Conservation (phyloP, 208 protist genomes). For the Paratrypanosoma confusum region DNA sequence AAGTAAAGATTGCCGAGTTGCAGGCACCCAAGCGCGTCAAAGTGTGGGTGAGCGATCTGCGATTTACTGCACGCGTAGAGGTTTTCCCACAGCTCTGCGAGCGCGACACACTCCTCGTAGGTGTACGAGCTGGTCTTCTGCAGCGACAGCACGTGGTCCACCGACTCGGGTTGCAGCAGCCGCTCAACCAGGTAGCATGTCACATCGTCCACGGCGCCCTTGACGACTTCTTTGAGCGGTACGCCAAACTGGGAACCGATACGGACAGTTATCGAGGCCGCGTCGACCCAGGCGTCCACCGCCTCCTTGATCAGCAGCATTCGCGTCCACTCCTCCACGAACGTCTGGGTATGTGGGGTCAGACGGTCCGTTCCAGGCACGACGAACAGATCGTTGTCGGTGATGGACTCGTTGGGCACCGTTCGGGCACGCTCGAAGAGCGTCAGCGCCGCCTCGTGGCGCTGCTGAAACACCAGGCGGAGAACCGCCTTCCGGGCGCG, state of each 20-base stretch:
- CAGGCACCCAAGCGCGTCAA: slow-evolving; percentile 41
- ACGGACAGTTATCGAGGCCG: slow-evolving; percentile 26
- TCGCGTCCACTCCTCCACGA: slow-evolving; percentile 73
- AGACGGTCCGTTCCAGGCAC: slow-evolving; percentile 63
- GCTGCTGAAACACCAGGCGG: slow-evolving; percentile 71
- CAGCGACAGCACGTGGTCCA: slow-evolving; percentile 26
- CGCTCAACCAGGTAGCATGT: slow-evolving; percentile 46
- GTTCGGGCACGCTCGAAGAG: slow-evolving; percentile 55
- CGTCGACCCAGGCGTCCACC: slow-evolving; percentile 65
- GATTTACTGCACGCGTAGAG: slow-evolving; percentile 42
- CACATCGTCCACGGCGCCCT: slow-evolving; percentile 48
- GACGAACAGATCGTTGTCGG: slow-evolving; percentile 65
- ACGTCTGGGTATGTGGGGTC: slow-evolving; percentile 58
- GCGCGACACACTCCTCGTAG: slow-evolving; percentile 78
- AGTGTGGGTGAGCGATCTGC: slow-evolving; percentile 40
- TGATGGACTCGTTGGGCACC: slow-evolving; percentile 14
- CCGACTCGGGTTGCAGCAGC: slow-evolving; percentile 46
- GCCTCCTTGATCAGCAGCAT: slow-evolving; percentile 80
- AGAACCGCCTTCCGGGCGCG: slow-evolving; percentile 65
- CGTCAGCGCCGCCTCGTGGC: slow-evolving; percentile 67
- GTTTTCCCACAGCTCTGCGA: slow-evolving; percentile 71
- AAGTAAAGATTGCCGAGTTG: slow-evolving; percentile 82
- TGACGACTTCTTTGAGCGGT: slow-evolving; percentile 29
- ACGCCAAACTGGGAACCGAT: slow-evolving; percentile 36
- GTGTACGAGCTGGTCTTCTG: slow-evolving; percentile 56